These are phyloP conservation scores for Chalciporus sp. DNA, from an alignment of 1,284 basidiomycete species.

Conservation along the genomic window DNA sequence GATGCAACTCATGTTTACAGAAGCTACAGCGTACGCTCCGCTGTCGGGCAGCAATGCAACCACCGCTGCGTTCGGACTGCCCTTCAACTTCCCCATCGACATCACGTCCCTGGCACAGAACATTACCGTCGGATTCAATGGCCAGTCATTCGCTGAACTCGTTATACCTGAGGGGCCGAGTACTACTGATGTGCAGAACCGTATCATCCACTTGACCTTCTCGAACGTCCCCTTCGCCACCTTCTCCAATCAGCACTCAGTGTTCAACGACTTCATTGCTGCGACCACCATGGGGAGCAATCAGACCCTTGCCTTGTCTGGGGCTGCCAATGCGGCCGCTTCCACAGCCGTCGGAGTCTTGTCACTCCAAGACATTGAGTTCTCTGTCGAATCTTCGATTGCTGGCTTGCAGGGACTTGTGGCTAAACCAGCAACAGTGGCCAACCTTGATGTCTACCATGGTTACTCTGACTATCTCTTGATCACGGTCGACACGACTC, in stretches of 20 bases:
- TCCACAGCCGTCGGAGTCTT: slow-evolving; percentile 77
- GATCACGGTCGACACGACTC: slow-evolving; percentile 62
- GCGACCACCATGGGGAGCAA: slow-evolving; percentile 55
- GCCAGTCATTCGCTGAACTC: slow-evolving; percentile 62
- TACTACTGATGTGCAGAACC: slow-evolving; percentile 62
- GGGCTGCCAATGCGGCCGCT: slow-evolving; percentile 60
- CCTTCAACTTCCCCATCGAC: slow-evolving; percentile 74
- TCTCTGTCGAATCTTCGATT: slow-evolving; percentile 64
- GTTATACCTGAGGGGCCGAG: slow-evolving; percentile 62
- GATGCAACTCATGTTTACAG: slow-evolving; percentile 63
- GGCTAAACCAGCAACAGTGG: slow-evolving; percentile 59
- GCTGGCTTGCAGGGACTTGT: slow-evolving; percentile 71
- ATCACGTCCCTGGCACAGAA: slow-evolving; percentile 65
- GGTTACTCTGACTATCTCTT: slow-evolving; percentile 71
- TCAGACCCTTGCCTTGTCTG: slow-evolving; percentile 61
- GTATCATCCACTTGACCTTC: slow-evolving; percentile 69
- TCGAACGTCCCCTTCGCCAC: slow-evolving; percentile 63
- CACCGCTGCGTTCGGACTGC: slow-evolving; percentile 65
- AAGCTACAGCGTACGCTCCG: slow-evolving; percentile 58
- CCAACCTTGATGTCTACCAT: slow-evolving; percentile 68
- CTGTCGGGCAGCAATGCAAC: slow-evolving; percentile 62
- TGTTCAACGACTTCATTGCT: slow-evolving; percentile 70
- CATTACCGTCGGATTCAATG: slow-evolving; percentile 58
- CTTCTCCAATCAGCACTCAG: slow-evolving; percentile 50
- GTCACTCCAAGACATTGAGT: slow-evolving; percentile 60